Evolutionary conservation across 2,329 filamentous ascomycete genomes (phyloP), one percentile per base, ranked within the genome.

Genomic region (Neocucurbitaria cava): DNA sequence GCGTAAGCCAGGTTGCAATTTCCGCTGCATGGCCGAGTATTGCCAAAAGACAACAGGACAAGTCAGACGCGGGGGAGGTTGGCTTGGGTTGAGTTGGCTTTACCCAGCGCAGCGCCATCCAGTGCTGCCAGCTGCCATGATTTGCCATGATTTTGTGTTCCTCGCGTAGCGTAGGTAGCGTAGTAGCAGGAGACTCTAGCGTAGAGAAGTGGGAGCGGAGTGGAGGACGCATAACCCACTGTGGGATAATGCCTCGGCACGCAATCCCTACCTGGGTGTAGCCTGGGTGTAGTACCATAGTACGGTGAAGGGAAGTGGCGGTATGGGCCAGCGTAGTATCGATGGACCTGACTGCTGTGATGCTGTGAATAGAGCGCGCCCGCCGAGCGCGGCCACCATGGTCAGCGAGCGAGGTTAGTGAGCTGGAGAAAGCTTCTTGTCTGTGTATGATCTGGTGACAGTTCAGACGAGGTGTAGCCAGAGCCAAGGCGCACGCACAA

Each of bases 1-100:
- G 58, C 62, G 47, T 58, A 58, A 56, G 39, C 50, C 36, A 35
- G 15, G 44, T 39, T 43, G 48, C 64, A 64, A 59, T 61, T 57
- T 59, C 51, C 49, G 52, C 58, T 58, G 54, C 58, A 58, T 43
- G 31, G 24, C n/a, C 18, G 46, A 46, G 51, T 58, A 53, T 52
- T 55, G 47, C 38, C 54, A 54, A 43, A 53, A 42, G 52, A 15
- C 43, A 5, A 43, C 9, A 30, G 7, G 33, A 20, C 24, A 21
- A 30, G 40, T 40, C 18, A 30, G 30, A 52, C 41, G 53, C 39
- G 43, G 54, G 51, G 48, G 46, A 55, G 28, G 17, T 23, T 47
- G 46, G 26, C 15, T 21, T 49, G 46, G n/a, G n/a, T n/a, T n/a
- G n/a, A n/a, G n/a, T n/a, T n/a, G n/a, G 46, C 46, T 44, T 59